Evolutionary conservation across 108 stramenopile species (phyloP).

Genomic region (Seminavis robusta): DNA sequence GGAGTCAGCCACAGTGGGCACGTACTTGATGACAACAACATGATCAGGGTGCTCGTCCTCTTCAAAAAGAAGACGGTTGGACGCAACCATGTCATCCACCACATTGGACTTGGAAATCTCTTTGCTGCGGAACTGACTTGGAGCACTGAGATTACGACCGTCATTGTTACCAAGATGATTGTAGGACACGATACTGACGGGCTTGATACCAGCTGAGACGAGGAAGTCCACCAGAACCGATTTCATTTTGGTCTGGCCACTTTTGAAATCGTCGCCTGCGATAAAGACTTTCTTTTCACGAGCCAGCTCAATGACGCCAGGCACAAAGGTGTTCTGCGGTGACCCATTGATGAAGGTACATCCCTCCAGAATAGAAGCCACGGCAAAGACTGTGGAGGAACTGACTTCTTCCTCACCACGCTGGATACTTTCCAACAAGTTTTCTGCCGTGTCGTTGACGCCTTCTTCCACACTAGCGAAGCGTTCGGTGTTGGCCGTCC

Average conservation of each 20-base stretch:
- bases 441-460: slow-evolving; percentile 92
- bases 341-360: slow-evolving; percentile 98
- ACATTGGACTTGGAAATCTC: slow-evolving; percentile 98
- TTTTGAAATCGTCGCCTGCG: slow-evolving; percentile 99
- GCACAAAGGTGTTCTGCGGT: slow-evolving; percentile 99
- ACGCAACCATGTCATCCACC: slow-evolving; percentile 98
- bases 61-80: slow-evolving; percentile 92
- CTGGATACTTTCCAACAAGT: slow-evolving; percentile 82
- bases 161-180: slow-evolving; percentile 99
- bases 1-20: slow-evolving; percentile 96
- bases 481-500: slow-evolving; percentile 99
- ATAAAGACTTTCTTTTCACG: slow-evolving; percentile 81
- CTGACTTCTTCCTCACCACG: slow-evolving; percentile 90
- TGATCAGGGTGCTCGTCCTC: slow-evolving; percentile 98
- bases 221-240: slow-evolving; percentile 96
- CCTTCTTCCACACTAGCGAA: slow-evolving; percentile 92
- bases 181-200: slow-evolving; percentile 95
- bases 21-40: slow-evolving; percentile 96
- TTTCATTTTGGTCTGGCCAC: slow-evolving; percentile 99
- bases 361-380: slow-evolving; percentile 94
- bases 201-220: slow-evolving; percentile 96
- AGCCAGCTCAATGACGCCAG: slow-evolving; percentile 93
- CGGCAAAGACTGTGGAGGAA: slow-evolving; percentile 95
- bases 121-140: slow-evolving; percentile 96
- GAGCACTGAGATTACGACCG: slow-evolving; percentile 94